phyloP scores from a whole-genome alignment of 192 early-diverging fungal species.

The Backusella liffmaniae region DNA sequence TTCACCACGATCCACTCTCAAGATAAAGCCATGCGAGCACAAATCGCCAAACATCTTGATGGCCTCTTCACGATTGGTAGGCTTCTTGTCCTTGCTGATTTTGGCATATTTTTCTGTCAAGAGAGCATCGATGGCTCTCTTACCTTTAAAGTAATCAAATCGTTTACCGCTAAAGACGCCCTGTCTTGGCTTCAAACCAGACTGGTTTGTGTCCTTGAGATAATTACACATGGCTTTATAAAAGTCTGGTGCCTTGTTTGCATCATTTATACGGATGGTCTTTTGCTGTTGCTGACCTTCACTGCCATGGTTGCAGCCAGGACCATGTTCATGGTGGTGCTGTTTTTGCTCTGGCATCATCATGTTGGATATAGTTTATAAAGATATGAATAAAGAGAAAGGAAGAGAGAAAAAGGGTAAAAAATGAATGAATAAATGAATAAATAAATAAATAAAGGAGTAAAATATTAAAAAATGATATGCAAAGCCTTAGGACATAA shows the following conservation, averaged over 20 bases:
- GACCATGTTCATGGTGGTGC: slow-evolving; percentile 23
- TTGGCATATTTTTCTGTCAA: slow-evolving; percentile 27
- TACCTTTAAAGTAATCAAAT: slow-evolving; percentile 91
- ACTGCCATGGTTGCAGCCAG: slow-evolving; percentile 18
- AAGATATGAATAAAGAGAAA: not conserved
- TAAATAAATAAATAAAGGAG: not conserved
- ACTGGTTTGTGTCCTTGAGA: slow-evolving; percentile 66
- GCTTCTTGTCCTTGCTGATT: slow-evolving; percentile 17
- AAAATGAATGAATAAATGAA: not conserved
- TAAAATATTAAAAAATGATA: not conserved
- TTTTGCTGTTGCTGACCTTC: not conserved
- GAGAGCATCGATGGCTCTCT: slow-evolving; percentile 34
- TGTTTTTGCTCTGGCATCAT: not conserved
- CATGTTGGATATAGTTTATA: not conserved
- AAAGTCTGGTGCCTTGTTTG: slow-evolving; percentile 31
- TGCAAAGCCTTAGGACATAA: not conserved
- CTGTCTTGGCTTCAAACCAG: slow-evolving; percentile 75
- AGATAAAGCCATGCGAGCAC: slow-evolving; percentile 26
- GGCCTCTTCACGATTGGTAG: slow-evolving; percentile 28
- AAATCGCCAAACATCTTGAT: slow-evolving; percentile 22
- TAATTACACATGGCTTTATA: slow-evolving; percentile 61
- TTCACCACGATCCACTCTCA: slow-evolving; percentile 35
- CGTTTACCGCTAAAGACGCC: slow-evolving; percentile 88
- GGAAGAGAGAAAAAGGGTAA: not conserved
- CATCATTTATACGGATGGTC: slow-evolving; percentile 25